Conservation (phyloP, 2,329 filamentous ascomycete genomes). For the Cladophialophora immunda region DNA sequence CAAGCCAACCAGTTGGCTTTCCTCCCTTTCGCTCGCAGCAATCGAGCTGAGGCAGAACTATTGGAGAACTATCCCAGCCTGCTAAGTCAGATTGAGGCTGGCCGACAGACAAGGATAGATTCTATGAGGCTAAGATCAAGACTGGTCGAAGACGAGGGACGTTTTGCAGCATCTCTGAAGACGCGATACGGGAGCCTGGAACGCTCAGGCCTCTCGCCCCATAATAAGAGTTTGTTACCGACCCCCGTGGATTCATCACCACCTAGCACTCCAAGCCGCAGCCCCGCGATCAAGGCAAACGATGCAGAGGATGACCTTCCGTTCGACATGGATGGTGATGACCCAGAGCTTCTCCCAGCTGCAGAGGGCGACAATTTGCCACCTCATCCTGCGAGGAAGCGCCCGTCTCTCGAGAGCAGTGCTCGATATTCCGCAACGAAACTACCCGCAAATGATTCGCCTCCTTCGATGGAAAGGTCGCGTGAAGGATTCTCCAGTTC, state of each 20-base stretch:
- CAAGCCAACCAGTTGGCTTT: conserved; percentile 82
- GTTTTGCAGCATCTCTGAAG: conserved; percentile 68
- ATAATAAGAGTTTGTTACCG: conserved; percentile 18
- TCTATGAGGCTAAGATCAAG: conserved; percentile 75
- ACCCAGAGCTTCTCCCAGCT: conserved; percentile 25
- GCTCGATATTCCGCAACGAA: neutral
- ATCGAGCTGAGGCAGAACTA: conserved; percentile 68
- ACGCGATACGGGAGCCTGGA: conserved; percentile 71
- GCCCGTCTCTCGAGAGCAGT: neutral
- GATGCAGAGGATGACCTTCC: conserved; percentile 78
- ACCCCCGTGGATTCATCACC: conserved; percentile 24
- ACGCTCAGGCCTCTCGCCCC: conserved; percentile 52
- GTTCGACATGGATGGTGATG: conserved; percentile 91
- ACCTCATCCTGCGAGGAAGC: neutral
- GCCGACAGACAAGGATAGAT: conserved; percentile 72
- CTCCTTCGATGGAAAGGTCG: neutral
- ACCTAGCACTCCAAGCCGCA: conserved; percentile 46
- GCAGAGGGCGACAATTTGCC: neutral
- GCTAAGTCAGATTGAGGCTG: conserved; percentile 48
- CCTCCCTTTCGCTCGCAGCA: conserved; percentile 79
- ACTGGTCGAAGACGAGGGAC: conserved; percentile 72
- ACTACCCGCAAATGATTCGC: conserved; percentile 8
- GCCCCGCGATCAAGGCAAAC: conserved; percentile 68
- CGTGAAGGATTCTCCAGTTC: conserved; percentile 12
- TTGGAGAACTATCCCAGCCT: conserved; percentile 57